phyloP scores from a whole-genome alignment of 164 flowering plant species.

The Aristolochia fimbriata region DNA sequence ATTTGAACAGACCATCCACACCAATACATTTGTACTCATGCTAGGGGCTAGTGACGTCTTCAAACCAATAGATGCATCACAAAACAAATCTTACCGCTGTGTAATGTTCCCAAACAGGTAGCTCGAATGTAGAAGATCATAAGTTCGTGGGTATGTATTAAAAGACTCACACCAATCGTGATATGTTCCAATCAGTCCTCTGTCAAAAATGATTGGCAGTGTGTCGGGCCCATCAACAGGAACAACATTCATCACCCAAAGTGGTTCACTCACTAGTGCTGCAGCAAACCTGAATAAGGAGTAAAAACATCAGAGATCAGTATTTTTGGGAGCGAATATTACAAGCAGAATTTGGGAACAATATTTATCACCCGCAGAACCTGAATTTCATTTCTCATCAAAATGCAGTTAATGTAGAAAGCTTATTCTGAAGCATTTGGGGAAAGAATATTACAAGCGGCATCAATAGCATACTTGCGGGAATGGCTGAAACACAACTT shows the following conservation, averaged over 20 bases:
- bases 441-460: no score
- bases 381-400: no score
- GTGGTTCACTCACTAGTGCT: constrained; percentile 49
- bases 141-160: constrained; percentile 84
- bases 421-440: no score
- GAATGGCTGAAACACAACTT: no score
- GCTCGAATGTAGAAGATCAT: constrained; percentile 75
- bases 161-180: constrained; percentile 94
- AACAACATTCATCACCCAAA: constrained; percentile 89
- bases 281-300: constrained; percentile 71
- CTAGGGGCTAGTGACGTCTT: no score
- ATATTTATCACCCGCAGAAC: neutral
- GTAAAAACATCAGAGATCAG: neutral
- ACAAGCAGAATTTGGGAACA: no score
- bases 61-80: neutral
- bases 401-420: no score
- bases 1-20: no score
- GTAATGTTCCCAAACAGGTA: constrained; percentile 49
- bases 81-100: constrained; percentile 33
- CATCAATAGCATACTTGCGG: no score
- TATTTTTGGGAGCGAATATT: no score
- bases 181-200: constrained; percentile 80
- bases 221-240: constrained; percentile 62
- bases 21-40: no score
- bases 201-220: constrained; percentile 54